Percentiles rank a stretch among this genome's conserved stretches.
phyloP scores from a whole-genome alignment of 306 rosid species.

The Dryas alaskensis region DNA sequence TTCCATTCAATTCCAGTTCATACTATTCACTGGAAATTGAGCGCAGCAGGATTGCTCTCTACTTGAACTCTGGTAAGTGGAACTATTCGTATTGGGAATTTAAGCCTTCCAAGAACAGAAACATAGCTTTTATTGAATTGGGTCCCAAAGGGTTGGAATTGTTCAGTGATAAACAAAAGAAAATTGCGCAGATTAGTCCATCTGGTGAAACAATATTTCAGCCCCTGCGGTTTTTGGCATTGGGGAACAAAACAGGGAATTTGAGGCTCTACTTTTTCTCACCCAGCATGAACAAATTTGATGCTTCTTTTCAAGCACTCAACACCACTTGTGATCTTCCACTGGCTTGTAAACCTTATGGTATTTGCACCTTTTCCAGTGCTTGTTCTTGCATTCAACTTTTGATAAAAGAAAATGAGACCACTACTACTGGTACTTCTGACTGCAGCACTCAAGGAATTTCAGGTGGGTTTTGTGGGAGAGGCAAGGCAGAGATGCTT shows the following conservation, averaged over 20 bases:
- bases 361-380: slow-evolving; percentile 71
- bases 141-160: slow-evolving; percentile 56
- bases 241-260: slow-evolving; percentile 78
- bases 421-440: background rate
- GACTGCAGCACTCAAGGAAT: slow-evolving; percentile 38
- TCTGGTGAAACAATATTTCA: slow-evolving; percentile 22
- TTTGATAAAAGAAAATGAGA: slow-evolving; percentile 27
- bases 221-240: slow-evolving; percentile 61
- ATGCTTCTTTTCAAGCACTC: slow-evolving; percentile 75
- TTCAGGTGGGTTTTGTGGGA: slow-evolving; percentile 39
- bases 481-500: slow-evolving; percentile 49
- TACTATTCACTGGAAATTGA: slow-evolving; percentile 75
- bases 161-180: slow-evolving; percentile 53
- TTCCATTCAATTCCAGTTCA: slow-evolving; percentile 43
- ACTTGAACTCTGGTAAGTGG: slow-evolving; percentile 47
- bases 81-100: slow-evolving; percentile 90
- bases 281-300: slow-evolving; percentile 46
- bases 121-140: slow-evolving; percentile 54
- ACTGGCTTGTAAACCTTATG: slow-evolving; percentile 67
- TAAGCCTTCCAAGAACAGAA: slow-evolving; percentile 65
- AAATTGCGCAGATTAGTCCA: slow-evolving; percentile 63
- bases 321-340: slow-evolving; percentile 87
- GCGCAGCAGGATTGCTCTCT: slow-evolving; percentile 52
- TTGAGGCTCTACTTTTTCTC: slow-evolving; percentile 73
- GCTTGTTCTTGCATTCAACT: slow-evolving; percentile 66